Evolutionary conservation across 2,329 filamentous ascomycete species (phyloP).

Genomic region (Xylaria sp.): DNA sequence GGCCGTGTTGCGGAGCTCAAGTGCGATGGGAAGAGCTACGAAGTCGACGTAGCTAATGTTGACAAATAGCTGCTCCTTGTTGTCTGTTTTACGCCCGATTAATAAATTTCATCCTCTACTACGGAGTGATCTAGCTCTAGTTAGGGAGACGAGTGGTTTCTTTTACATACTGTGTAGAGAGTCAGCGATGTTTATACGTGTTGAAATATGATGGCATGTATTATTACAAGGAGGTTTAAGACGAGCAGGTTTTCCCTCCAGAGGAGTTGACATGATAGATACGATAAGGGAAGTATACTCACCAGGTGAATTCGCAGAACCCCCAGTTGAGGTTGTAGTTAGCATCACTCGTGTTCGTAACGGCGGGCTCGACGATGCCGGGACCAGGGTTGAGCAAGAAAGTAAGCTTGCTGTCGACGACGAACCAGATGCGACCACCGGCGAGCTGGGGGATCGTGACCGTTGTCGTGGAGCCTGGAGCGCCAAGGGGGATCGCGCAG

Average conservation of each 20-base stretch:
- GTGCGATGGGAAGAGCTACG: slow-evolving; percentile 70
- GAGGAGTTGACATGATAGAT: not conserved
- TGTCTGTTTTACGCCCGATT: slow-evolving; percentile 59
- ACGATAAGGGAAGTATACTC: slow-evolving; percentile 3
- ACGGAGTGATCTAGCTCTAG: too few relatives aligned
- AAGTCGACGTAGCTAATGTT: slow-evolving; percentile 84
- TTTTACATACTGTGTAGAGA: slow-evolving; percentile 30
- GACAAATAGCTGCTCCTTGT: slow-evolving; percentile 68
- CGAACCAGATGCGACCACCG: slow-evolving; percentile 79
- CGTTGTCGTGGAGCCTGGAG: slow-evolving; percentile 66
- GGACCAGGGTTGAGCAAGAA: slow-evolving; percentile 79
- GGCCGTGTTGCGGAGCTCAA: slow-evolving; percentile 60
- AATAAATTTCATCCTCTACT: not conserved
- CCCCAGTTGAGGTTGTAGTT: slow-evolving; percentile 72
- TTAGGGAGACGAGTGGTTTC: not conserved
- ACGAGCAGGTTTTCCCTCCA: not conserved
- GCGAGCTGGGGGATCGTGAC: slow-evolving; percentile 75
- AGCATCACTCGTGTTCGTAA: slow-evolving; percentile 70
- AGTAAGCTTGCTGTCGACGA: slow-evolving; percentile 66
- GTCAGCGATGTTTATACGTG: not conserved
- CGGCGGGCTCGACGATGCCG: slow-evolving; percentile 77
- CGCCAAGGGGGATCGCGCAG: slow-evolving; percentile 71
- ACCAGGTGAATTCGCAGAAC: slow-evolving; percentile 64
- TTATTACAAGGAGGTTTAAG: not conserved
- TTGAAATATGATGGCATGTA: not conserved